A percentile compares a stretch with the other conserved stretches of the same genome.
These are phyloP conservation scores for Gaultheria prostrata DNA, from an alignment of 148 eudicot species.

Conservation along the genomic window DNA sequence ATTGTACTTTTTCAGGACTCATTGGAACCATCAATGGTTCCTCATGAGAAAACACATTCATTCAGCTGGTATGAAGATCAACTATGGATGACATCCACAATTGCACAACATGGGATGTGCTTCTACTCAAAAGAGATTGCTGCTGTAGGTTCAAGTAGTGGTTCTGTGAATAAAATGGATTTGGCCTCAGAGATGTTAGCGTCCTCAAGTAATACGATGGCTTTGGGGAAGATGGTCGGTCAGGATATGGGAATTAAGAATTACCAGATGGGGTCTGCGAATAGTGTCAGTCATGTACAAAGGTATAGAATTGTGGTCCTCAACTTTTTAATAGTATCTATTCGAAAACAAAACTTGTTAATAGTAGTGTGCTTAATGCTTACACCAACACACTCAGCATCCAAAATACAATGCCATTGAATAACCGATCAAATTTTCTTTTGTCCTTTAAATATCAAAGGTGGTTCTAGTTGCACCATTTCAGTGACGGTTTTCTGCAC, in stretches of 20 bases:
- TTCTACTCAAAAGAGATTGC: conserved; percentile 53
- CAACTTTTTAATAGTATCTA: not conserved
- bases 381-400: not conserved
- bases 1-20: conserved; percentile 47
- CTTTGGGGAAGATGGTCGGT: conserved; percentile 68
- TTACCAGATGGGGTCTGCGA: conserved; percentile 24
- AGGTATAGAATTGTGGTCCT: conserved; percentile 40
- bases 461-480: not conserved
- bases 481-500: not conserved
- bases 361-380: not conserved
- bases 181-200: conserved; percentile 69
- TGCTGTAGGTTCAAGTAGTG: conserved; percentile 39
- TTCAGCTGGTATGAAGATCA: conserved; percentile 65
- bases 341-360: not conserved
- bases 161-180: conserved; percentile 40
- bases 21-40: conserved; percentile 33
- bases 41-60: conserved; percentile 44
- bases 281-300: conserved; percentile 21
- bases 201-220: conserved; percentile 53
- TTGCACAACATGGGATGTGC: conserved; percentile 80
- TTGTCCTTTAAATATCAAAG: not conserved
- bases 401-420: not conserved
- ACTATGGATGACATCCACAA: conserved; percentile 55
- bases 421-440: not conserved
- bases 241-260: conserved; percentile 31